phyloP scores from a whole-genome alignment of 768 basidiomycete genomes.

The Flagelloscypha sp. region DNA sequence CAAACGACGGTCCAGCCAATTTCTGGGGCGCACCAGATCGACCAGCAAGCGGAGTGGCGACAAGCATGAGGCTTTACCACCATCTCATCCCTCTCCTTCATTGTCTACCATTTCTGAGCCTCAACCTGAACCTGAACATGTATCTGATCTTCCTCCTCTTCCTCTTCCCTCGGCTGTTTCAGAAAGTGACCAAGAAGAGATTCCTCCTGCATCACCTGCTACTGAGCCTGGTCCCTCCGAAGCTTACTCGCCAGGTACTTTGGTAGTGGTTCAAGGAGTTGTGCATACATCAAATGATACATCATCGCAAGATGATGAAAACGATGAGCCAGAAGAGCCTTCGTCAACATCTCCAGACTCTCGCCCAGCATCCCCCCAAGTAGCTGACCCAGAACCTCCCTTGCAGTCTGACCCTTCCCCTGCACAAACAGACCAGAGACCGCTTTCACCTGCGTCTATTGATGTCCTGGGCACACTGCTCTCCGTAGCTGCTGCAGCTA shows the following conservation, averaged over 20 bases:
- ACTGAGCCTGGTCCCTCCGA: too few relatives aligned
- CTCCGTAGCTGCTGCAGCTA: conserved; percentile 88
- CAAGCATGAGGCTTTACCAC: too few relatives aligned
- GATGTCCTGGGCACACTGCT: conserved; percentile 78
- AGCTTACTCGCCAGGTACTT: conserved; percentile 55
- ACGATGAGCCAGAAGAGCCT: conserved; percentile 9
- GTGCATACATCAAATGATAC: conserved; percentile 70
- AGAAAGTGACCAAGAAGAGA: too few relatives aligned
- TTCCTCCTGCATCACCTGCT: too few relatives aligned
- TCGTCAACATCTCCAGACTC: conserved; percentile 3
- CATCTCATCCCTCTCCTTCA: too few relatives aligned
- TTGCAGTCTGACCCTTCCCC: neutral
- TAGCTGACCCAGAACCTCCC: neutral
- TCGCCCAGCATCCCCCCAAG: neutral
- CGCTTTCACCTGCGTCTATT: conserved; percentile 65
- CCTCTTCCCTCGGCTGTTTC: too few relatives aligned
- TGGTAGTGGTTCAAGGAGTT: conserved; percentile 79
- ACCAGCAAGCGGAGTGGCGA: too few relatives aligned
- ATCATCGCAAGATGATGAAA: conserved; percentile 19
- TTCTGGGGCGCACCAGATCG: too few relatives aligned
- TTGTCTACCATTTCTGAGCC: too few relatives aligned
- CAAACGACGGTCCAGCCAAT: too few relatives aligned
- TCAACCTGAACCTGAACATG: too few relatives aligned
- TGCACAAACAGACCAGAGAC: conserved; percentile 15
- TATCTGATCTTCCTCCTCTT: too few relatives aligned